Evolutionary conservation across 805 yeast species (phyloP), one percentile per base, ranked within the genome.

Genomic region (Cyberlindnera mycetangii): DNA sequence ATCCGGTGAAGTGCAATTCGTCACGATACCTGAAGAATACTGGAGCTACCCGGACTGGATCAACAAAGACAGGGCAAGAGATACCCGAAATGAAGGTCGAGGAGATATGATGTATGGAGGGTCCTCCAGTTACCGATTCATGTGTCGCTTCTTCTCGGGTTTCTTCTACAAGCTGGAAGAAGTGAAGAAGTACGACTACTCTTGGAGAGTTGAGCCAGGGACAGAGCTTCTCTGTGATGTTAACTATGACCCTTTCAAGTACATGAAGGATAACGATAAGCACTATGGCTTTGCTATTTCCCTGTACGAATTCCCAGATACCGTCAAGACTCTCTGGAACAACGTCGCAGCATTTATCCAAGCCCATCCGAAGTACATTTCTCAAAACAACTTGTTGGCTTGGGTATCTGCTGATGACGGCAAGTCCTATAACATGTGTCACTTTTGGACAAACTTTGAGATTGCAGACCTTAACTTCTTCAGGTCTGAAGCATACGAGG

Each of bases 61-160:
- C 6, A 72, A 77, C 49, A 51, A 51, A 39, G 53, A 50, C 0
- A 50, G 48, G 31, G 73, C 76, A 38, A 53, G 50, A 57, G 12
- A 50, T 67, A 52, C 52, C 5, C 49, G 60, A 17, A 39, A 53
- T 3, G 64, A 62, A 31, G 54, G 53, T 7, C 64, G 70, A 16
- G 56, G 68, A 18, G 43, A 49, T 9, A 58, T 72, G 53, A 66
- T 67, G 45, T 70, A 72, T 44, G 85, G 85, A 11, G 71, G 67
- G 10, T 62, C 69, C n/a, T 66, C 66, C 49, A 69, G 76, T 12
- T 79, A 79, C 54, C 57, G 83, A 41, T 78, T 76, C 58, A 79
- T 79, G 85, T 85, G 95, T 62, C 79, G 89, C 37, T 85, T 80
- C 66, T 83, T 84, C 62, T 73, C 83, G 8, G 93, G 93, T 1